These are phyloP conservation scores for Curvularia sp. DNA, from an alignment of 2,329 filamentous ascomycete genomes.

Conservation along the genomic window DNA sequence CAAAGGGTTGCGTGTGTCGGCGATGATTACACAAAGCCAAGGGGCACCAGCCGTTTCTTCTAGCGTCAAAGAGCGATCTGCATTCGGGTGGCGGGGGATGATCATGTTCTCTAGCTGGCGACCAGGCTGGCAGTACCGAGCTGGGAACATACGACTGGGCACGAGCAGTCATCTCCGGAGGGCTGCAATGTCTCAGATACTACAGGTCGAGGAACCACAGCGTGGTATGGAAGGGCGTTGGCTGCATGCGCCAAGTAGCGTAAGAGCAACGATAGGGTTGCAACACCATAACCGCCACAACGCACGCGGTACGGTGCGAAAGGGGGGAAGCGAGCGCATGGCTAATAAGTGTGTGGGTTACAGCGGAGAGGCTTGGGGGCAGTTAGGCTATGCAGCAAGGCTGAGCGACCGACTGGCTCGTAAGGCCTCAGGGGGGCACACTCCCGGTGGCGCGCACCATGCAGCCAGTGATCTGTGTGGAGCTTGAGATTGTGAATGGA, in stretches of 20 bases:
- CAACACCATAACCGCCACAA: conserved; percentile 34
- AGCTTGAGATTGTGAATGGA: background rate
- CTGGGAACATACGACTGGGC: conserved; percentile 4
- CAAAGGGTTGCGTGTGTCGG: conserved; percentile 27
- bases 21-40: conserved; percentile 37
- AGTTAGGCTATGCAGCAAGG: conserved; percentile 34
- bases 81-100: conserved; percentile 27
- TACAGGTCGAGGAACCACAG: conserved; percentile 4
- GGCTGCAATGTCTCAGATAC: conserved; percentile 13
- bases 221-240: conserved; percentile 18
- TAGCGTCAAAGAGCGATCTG: conserved; percentile 33
- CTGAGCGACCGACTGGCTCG: conserved; percentile 32
- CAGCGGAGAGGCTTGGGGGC: conserved; percentile 26
- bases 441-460: conserved; percentile 19
- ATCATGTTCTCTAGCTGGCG: conserved; percentile 5
- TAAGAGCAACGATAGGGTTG: conserved; percentile 35
- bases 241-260: conserved; percentile 4
- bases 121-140: background rate
- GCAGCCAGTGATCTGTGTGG: conserved; percentile 12
- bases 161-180: conserved; percentile 20
- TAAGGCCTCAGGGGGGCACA: conserved; percentile 30
- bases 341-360: conserved; percentile 8
- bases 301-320: conserved; percentile 10
- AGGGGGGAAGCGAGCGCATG: conserved; percentile 5
- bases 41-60: conserved; percentile 47